These are phyloP conservation scores for Pseudogymnoascus sp. DNA, from an alignment of 2,329 filamentous ascomycete genomes.

Conservation along the genomic window DNA sequence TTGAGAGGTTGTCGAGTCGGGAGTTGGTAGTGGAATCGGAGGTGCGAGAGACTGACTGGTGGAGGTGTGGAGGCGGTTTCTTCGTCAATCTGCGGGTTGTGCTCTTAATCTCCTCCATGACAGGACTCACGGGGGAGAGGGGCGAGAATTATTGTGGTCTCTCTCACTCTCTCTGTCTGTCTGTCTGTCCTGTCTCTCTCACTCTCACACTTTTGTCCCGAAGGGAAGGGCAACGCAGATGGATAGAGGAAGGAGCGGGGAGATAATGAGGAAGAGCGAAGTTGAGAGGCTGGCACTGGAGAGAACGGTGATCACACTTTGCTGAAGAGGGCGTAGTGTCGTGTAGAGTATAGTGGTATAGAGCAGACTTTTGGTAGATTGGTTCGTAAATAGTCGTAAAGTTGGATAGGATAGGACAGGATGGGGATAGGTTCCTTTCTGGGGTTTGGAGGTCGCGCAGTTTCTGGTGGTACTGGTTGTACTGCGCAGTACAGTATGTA, in stretches of 20 bases:
- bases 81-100: constrained; percentile 53
- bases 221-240: background rate
- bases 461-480: background rate
- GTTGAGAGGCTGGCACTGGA: background rate
- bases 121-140: constrained; percentile 11
- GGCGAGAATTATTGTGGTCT: background rate
- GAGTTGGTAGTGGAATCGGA: constrained; percentile 39
- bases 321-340: constrained; percentile 4
- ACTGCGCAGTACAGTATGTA: background rate
- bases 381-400: constrained; percentile 6
- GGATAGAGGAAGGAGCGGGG: background rate
- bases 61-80: constrained; percentile 41
- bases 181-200: background rate
- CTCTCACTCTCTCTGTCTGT: background rate
- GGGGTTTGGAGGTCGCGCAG: background rate
- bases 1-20: constrained; percentile 43
- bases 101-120: constrained; percentile 25
- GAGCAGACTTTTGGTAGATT: background rate
- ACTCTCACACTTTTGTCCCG: background rate
- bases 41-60: constrained; percentile 33
- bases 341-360: constrained; percentile 1
- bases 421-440: background rate
- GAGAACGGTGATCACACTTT: background rate
- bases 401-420: background rate
- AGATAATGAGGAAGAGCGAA: background rate